phyloP scores from a whole-genome alignment of 2,329 filamentous ascomycete genomes.

The Aspergillus sp. region DNA sequence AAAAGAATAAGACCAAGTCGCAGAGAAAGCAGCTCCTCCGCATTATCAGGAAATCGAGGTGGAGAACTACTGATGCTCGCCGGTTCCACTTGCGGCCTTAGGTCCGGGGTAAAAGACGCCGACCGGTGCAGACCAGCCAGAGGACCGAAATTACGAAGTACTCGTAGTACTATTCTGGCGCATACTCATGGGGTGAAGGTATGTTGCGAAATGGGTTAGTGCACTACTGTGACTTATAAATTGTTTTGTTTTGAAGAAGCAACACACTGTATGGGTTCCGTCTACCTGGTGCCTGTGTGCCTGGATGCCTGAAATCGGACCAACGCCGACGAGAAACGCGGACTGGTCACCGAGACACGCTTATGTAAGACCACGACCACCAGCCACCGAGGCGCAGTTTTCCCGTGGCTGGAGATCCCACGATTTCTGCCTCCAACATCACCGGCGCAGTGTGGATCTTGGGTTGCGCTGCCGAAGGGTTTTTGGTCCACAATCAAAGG shows the following conservation, averaged over 20 bases:
- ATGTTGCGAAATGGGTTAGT: too few relatives aligned
- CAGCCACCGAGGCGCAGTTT: slow-evolving; percentile 3
- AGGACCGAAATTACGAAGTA: not conserved
- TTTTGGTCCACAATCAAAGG: not conserved
- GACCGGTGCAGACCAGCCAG: not conserved
- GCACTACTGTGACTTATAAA: too few relatives aligned
- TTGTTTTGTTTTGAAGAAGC: too few relatives aligned
- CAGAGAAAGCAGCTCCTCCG: not conserved
- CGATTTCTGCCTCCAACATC: not conserved
- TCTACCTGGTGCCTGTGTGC: not conserved
- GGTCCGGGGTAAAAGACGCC: not conserved
- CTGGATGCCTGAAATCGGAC: not conserved
- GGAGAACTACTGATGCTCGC: not conserved
- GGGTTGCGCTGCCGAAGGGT: too few relatives aligned
- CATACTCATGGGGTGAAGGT: too few relatives aligned
- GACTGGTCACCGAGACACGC: not conserved
- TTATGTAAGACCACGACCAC: not conserved
- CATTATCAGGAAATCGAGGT: not conserved
- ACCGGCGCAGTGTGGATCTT: too few relatives aligned
- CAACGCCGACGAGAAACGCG: too few relatives aligned
- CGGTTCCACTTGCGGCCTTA: not conserved
- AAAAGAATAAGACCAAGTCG: not conserved
- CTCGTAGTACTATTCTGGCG: too few relatives aligned
- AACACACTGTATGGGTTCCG: too few relatives aligned
- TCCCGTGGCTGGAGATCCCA: slow-evolving; percentile 7